Percentiles rank a stretch among this genome's conserved stretches.
Conservation (phyloP, 2,329 filamentous ascomycete genomes). For the Zelopaecilomyces penicillatus region DNA sequence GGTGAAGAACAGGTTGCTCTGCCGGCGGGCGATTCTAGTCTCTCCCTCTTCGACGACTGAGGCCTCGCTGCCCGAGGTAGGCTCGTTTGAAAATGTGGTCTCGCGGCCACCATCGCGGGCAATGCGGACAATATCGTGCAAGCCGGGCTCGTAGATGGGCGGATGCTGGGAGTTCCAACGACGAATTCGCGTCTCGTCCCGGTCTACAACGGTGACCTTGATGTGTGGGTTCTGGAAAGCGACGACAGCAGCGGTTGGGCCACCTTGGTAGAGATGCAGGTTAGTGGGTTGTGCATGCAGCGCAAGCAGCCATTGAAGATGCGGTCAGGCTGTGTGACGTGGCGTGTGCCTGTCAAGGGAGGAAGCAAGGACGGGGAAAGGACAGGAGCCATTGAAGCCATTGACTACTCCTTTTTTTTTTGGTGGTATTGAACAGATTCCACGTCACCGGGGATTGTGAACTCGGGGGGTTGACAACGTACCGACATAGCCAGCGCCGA, state of each 20-base stretch:
- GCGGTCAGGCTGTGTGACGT: not conserved
- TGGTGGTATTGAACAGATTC: too few relatives aligned
- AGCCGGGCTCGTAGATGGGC: conserved; percentile 68
- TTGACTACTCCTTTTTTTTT: too few relatives aligned
- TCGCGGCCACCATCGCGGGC: conserved; percentile 50
- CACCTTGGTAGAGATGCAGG: conserved; percentile 37
- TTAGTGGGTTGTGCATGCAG: not conserved
- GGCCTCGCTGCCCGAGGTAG: conserved; percentile 21
- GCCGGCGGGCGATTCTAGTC: conserved; percentile 33
- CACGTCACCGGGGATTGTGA: not conserved
- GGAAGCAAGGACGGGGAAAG: not conserved
- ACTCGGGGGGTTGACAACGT: conserved; percentile 24
- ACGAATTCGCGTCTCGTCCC: conserved; percentile 55
- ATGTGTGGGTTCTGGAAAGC: conserved; percentile 65
- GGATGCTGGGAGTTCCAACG: conserved; percentile 67
- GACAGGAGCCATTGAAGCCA: not conserved
- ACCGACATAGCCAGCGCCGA: conserved; percentile 71
- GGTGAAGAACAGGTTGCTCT: conserved; percentile 66
- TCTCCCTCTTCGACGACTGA: conserved; percentile 24
- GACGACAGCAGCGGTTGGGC: conserved; percentile 66
- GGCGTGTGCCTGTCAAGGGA: not conserved
- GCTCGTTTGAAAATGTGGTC: conserved; percentile 32
- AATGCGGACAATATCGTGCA: conserved; percentile 58
- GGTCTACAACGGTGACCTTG: conserved; percentile 66
- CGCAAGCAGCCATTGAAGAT: not conserved